Conservation (phyloP, 2,329 filamentous ascomycete genomes). For the Nigrospora sphaerica region DNA sequence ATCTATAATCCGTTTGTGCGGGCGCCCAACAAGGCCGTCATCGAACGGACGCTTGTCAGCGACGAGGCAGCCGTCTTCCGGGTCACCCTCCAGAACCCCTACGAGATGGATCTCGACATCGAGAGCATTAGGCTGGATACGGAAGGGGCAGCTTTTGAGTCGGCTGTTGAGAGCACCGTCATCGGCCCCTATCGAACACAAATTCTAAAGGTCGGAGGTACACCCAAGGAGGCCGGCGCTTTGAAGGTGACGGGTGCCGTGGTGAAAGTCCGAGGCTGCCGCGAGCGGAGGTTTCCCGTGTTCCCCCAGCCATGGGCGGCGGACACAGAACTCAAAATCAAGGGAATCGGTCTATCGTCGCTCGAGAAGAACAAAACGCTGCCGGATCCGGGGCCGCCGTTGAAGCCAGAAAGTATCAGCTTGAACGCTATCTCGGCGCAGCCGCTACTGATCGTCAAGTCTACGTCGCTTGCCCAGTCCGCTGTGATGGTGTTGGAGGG, state of each 20-base stretch:
- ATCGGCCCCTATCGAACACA: slow-evolving; percentile 82
- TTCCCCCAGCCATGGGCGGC: slow-evolving; percentile 72
- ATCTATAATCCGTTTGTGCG: slow-evolving; percentile 93
- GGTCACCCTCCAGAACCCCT: slow-evolving; percentile 86
- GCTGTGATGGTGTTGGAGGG: slow-evolving; percentile 91
- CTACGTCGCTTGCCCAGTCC: slow-evolving; percentile 72
- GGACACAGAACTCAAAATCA: slow-evolving; percentile 64
- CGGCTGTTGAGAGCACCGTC: slow-evolving; percentile 54
- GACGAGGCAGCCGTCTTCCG: slow-evolving; percentile 72
- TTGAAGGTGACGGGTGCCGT: slow-evolving; percentile 71
- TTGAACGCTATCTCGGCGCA: slow-evolving; percentile 75
- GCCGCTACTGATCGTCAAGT: slow-evolving; percentile 68
- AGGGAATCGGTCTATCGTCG: slow-evolving; percentile 61
- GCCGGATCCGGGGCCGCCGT: slow-evolving; percentile 29
- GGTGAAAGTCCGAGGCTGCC: slow-evolving; percentile 74
- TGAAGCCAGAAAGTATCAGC: slow-evolving; percentile 45
- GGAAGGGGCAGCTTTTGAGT: slow-evolving; percentile 66
- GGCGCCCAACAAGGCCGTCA: slow-evolving; percentile 48
- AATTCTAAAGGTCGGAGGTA: slow-evolving; percentile 63
- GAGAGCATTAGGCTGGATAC: slow-evolving; percentile 72
- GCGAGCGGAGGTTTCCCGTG: slow-evolving; percentile 76
- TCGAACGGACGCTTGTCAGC: slow-evolving; percentile 67
- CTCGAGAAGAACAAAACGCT: slow-evolving; percentile 38
- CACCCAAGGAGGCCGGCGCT: slow-evolving; percentile 58
- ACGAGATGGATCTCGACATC: slow-evolving; percentile 85